Evolutionary conservation across 805 yeast genomes (phyloP), one percentile per base, ranked within the genome.

Genomic region (Candida qinlingensis): DNA sequence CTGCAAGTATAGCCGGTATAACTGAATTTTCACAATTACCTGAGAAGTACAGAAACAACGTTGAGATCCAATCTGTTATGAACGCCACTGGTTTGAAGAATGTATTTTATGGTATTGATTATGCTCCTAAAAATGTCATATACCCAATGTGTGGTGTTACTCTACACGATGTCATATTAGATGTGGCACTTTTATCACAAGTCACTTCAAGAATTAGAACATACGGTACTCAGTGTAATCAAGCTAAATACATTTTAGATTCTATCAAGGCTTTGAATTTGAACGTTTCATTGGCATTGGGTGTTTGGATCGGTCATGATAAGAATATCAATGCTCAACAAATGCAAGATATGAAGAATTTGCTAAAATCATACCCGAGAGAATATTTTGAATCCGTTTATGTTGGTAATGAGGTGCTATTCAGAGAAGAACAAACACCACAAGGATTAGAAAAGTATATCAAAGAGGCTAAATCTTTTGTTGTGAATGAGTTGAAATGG

Each of bases 371-470:
- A 26, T 76, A 73, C 52, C 84, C 85, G 4, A 62, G 71, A 41
- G 43, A 61, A 7, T 62, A 67, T 40, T 74, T 83, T 53, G 79
- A 80, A 40, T 63, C 79, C 3, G 68, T 84, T 3, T 70, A 71
- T 51, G 71, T 84, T 33, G 89, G 89, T 0, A 80, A 81, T 55
- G 89, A 84, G 53, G 86, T 78, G 0, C 60, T 81, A 19, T 79
- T 73, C 53, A 67, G 87, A 45, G 69, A 70, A 30, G 87, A 81
- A 2, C 68, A 71, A 50, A 53, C 72, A 3, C 56, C 61, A 1
- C 48, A 56, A 0, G 68, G 68, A 28, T 63, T 83, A 25, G 53
- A 74, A 10, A 54, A 54, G 1, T 74, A 74, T 45, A 75, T 83
- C 34, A 54, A 60, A 6, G 72, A 69, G 7, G 70, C 76, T 4